Evolutionary conservation across 129 eudicot species (phyloP).

Genomic region (Flaveria linearis): DNA sequence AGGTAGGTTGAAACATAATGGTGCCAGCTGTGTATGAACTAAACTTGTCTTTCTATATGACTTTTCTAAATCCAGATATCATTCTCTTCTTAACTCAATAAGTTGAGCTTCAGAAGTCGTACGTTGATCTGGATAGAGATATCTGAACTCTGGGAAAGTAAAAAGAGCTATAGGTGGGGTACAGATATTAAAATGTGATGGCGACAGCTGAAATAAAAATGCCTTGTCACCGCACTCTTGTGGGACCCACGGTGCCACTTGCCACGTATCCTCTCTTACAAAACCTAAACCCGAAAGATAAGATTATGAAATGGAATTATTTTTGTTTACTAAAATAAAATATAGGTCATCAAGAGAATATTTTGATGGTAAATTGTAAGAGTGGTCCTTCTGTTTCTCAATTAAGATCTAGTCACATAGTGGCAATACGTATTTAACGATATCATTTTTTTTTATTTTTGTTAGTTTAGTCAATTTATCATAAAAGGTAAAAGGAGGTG

Average conservation of each 20-base stretch:
- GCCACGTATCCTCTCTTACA: conserved; percentile 26
- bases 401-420: too few species aligned
- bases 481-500: too few species aligned
- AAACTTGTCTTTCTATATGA: conserved; percentile 18
- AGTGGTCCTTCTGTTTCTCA: too few species aligned
- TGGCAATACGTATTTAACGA: too few species aligned
- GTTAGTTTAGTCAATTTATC: too few species aligned
- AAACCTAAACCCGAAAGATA: conserved; percentile 5
- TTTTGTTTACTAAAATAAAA: too few species aligned
- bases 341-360: too few species aligned
- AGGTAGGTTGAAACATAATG: conserved; percentile 21
- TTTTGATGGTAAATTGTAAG: too few species aligned
- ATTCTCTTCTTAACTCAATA: background rate
- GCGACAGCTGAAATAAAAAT: background rate
- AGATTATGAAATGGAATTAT: background rate
- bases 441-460: too few species aligned
- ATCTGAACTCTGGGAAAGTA: background rate
- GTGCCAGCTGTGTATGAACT: conserved; percentile 32
- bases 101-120: conserved; percentile 10
- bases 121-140: conserved; percentile 1
- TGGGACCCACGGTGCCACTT: conserved; percentile 24
- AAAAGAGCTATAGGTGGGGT: too few species aligned
- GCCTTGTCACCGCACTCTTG: conserved; percentile 30
- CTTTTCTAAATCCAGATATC: conserved; percentile 17
- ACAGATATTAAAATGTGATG: background rate